Evolutionary conservation across 768 basidiomycete species (phyloP).

Genomic region (Symmetrospora coprosmae): DNA sequence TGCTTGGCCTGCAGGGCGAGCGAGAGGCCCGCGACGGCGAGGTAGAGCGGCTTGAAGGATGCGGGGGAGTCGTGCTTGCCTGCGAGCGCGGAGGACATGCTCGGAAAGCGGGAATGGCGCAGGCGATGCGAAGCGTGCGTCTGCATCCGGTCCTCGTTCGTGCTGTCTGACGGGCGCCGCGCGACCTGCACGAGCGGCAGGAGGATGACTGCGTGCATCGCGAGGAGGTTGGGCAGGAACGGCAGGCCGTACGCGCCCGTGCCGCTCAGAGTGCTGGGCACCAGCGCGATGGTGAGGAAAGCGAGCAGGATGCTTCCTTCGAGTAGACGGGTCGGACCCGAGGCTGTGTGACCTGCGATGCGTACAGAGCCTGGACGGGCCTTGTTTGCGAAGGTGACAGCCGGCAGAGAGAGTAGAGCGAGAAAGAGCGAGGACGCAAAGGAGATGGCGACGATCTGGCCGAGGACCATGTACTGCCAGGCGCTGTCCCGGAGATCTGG

Average conservation of each 20-base stretch:
- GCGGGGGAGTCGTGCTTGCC: background rate
- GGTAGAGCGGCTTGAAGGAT: background rate
- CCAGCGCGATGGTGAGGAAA: slow-evolving; percentile 41
- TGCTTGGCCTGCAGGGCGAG: background rate
- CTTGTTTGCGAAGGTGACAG: background rate
- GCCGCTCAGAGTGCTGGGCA: slow-evolving; percentile 40
- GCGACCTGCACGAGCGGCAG: slow-evolving; percentile 43
- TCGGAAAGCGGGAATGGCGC: background rate
- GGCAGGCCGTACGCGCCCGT: slow-evolving; percentile 28
- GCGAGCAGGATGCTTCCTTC: slow-evolving; percentile 42
- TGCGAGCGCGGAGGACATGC: background rate
- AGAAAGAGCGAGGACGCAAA: slow-evolving; percentile 55
- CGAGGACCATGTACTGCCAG: slow-evolving; percentile 60
- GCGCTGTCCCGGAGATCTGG: slow-evolving; percentile 37
- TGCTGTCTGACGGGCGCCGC: background rate
- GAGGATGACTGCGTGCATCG: slow-evolving; percentile 49
- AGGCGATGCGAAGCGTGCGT: slow-evolving; percentile 9
- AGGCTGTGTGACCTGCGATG: too few species aligned
- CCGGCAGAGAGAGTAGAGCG: slow-evolving; percentile 42
- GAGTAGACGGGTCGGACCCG: slow-evolving; percentile 26
- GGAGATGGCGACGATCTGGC: slow-evolving; percentile 57
- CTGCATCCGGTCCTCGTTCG: background rate
- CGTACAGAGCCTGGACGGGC: background rate
- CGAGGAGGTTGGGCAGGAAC: slow-evolving; percentile 50
- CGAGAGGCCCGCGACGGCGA: background rate